phyloP scores from a whole-genome alignment of 768 basidiomycete genomes.

The Mycena olivaceomarginata region DNA sequence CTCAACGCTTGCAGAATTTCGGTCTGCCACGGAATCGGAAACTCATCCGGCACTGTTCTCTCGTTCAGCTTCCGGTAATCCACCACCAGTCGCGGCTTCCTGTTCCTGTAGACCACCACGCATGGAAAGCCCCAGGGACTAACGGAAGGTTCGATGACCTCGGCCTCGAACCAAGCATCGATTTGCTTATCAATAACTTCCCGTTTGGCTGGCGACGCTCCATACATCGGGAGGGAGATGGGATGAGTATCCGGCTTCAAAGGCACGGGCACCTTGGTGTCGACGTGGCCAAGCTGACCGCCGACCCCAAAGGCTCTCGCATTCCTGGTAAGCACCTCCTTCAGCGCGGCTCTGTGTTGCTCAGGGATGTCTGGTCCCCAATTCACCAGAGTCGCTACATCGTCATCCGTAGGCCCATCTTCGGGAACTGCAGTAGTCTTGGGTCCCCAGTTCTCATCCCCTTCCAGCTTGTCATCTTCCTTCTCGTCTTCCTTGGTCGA shows the following conservation, averaged over 20 bases:
- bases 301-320: conserved; percentile 47
- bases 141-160: too few species aligned
- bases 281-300: conserved; percentile 46
- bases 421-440: background rate
- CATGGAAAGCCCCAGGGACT: too few species aligned
- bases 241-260: too few species aligned
- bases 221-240: too few species aligned
- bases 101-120: too few species aligned
- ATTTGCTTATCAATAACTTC: too few species aligned
- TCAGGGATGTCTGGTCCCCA: background rate
- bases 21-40: conserved; percentile 51
- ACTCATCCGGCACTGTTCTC: conserved; percentile 41
- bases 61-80: too few species aligned
- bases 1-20: conserved; percentile 50
- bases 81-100: too few species aligned
- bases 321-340: conserved; percentile 32
- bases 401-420: background rate
- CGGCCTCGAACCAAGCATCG: too few species aligned
- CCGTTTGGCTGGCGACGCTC: too few species aligned
- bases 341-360: background rate
- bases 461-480: background rate
- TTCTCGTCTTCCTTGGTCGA: background rate
- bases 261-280: conserved; percentile 43
- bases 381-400: background rate
- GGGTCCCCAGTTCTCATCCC: background rate